Conservation (phyloP, 1,139 yeast genomes). For the Hyphopichia wangnamkhiaoensis region DNA sequence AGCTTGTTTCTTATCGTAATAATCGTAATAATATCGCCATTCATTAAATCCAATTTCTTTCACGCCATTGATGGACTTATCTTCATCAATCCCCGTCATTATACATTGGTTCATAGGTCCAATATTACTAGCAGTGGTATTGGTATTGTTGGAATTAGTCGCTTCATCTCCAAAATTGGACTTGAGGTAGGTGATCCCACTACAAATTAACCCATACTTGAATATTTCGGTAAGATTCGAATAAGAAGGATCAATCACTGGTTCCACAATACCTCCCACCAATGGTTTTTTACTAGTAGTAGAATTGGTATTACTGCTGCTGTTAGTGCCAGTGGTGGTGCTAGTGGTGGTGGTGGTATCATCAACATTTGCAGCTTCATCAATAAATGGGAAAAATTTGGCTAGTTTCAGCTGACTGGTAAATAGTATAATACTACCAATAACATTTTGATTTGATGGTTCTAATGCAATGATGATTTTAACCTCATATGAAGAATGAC, state of each 20-base stretch:
- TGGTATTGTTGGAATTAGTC: too few species aligned
- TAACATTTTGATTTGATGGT: constrained; percentile 53
- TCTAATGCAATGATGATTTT: constrained; percentile 59
- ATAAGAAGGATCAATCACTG: constrained; percentile 57
- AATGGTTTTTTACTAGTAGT: constrained; percentile 11
- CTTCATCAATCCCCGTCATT: constrained; percentile 43
- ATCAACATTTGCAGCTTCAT: constrained; percentile 24
- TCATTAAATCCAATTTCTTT: constrained; percentile 45
- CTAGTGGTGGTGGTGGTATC: too few species aligned
- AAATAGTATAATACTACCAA: constrained; percentile 58
- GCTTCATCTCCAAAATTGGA: constrained; percentile 31
- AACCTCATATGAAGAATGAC: constrained; percentile 28
- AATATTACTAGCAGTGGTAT: constrained; percentile 16
- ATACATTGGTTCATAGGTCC: constrained; percentile 33
- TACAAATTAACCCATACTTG: constrained; percentile 58
- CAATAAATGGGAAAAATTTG: constrained; percentile 54
- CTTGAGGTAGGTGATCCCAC: constrained; percentile 57
- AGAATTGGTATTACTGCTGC: background rate
- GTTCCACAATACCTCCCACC: constrained; percentile 59
- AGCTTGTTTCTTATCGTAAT: constrained; percentile 28
- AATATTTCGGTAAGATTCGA: constrained; percentile 57
- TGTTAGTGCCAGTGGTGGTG: too few species aligned
- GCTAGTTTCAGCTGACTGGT: constrained; percentile 50
- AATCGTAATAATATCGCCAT: constrained; percentile 43
- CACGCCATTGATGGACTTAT: constrained; percentile 35